Percentiles rank a stretch among this genome's conserved stretches.
These are phyloP conservation scores for Sesbania bispinosa DNA, from an alignment of 306 rosid species.

Conservation along the genomic window DNA sequence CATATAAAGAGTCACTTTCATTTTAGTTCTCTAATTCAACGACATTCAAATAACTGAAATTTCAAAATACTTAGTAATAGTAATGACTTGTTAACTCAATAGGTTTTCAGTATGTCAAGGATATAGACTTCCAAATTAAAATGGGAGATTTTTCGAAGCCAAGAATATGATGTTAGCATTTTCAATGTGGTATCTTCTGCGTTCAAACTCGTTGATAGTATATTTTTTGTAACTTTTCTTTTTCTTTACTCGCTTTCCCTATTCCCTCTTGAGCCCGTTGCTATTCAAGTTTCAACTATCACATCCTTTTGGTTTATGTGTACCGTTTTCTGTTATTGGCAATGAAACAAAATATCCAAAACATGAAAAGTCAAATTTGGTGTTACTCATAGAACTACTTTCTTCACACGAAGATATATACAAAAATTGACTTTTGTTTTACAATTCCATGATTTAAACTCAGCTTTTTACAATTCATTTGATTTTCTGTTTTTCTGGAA, in stretches of 20 bases:
- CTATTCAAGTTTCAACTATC: background rate
- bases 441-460: background rate
- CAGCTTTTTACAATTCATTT: no score
- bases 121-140: background rate
- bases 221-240: background rate
- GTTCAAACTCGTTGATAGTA: background rate
- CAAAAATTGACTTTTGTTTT: background rate
- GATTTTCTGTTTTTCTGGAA: no score
- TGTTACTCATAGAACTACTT: background rate
- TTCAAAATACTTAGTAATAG: slow-evolving; percentile 2
- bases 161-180: background rate
- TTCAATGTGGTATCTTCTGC: background rate
- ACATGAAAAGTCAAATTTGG: background rate
- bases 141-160: background rate
- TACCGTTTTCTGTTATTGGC: background rate
- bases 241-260: background rate
- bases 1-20: background rate
- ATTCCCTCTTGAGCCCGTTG: background rate
- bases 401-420: background rate
- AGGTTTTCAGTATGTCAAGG: background rate
- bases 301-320: background rate
- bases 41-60: slow-evolving; percentile 2
- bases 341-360: background rate
- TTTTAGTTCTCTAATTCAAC: background rate
- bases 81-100: background rate